Evolutionary conservation across 352 stramenopile genomes (phyloP).

Genomic region (Pythium brachiatum): DNA sequence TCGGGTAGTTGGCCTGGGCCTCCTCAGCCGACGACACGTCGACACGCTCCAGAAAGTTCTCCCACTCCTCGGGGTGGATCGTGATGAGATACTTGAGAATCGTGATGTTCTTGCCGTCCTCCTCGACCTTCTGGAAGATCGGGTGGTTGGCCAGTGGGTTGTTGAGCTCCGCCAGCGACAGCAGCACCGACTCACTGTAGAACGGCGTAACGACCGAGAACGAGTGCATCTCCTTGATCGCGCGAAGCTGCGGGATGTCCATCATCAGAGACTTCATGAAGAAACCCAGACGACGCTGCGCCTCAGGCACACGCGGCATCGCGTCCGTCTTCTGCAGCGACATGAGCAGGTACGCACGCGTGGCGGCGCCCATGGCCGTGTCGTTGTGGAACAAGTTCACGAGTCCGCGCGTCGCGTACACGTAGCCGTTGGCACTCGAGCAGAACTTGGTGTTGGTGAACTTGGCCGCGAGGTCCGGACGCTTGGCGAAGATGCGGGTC

Average conservation of each 20-base stretch:
- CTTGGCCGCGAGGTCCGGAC: conserved; percentile 59
- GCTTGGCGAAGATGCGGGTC: conserved; percentile 62
- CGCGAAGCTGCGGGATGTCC: conserved; percentile 76
- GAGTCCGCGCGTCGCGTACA: conserved; percentile 67
- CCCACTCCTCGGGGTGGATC: conserved; percentile 82
- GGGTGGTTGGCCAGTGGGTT: conserved; percentile 81
- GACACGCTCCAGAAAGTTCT: conserved; percentile 83
- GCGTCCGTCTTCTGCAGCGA: conserved; percentile 33
- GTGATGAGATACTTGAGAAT: conserved; percentile 86
- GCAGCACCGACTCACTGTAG: conserved; percentile 79
- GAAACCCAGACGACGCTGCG: conserved; percentile 74
- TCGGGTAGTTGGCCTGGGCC: conserved; percentile 62
- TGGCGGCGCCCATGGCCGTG: conserved; percentile 73
- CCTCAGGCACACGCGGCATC: conserved; percentile 43
- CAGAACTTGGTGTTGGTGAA: conserved; percentile 83
- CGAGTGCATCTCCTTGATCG: conserved; percentile 84
- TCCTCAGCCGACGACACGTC: conserved; percentile 73
- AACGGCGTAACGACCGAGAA: conserved; percentile 86
- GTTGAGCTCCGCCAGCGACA: conserved; percentile 78
- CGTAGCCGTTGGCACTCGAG: conserved; percentile 71
- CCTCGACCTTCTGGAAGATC: conserved; percentile 82
- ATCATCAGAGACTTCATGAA: conserved; percentile 88
- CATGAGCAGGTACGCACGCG: conserved; percentile 23
- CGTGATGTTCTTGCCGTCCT: conserved; percentile 82
- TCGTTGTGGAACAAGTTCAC: conserved; percentile 80